Conservation (phyloP, 2,329 filamentous ascomycete species). For the Paracoccidioides brasiliensis region DNA sequence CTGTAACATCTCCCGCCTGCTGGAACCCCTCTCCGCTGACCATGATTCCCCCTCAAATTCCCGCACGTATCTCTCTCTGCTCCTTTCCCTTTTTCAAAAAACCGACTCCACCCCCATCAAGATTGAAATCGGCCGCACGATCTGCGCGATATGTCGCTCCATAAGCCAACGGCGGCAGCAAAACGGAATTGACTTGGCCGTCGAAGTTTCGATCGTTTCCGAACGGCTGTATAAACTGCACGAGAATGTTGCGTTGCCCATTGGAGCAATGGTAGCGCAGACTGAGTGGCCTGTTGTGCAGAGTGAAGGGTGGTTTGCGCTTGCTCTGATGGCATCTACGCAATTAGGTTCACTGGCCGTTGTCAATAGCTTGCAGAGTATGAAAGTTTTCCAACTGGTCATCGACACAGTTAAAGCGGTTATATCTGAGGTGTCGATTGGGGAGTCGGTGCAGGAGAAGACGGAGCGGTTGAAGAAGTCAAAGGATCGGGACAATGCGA, state of each 20-base stretch:
- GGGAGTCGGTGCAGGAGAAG: slow-evolving; percentile 10
- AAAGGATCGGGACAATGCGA: slow-evolving; percentile 31
- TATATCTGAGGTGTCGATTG: slow-evolving; percentile 12
- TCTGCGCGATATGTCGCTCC: slow-evolving; percentile 28
- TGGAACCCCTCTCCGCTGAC: slow-evolving; percentile 21
- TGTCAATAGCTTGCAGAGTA: slow-evolving; percentile 23
- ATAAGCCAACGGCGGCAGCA: slow-evolving; percentile 2
- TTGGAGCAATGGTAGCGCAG: slow-evolving; percentile 33
- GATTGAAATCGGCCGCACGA: slow-evolving; percentile 35
- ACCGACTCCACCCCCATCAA: slow-evolving; percentile 33
- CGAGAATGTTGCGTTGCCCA: slow-evolving; percentile 24
- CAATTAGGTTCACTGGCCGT: slow-evolving; percentile 22
- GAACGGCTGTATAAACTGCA: slow-evolving; percentile 25
- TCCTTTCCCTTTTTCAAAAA: slow-evolving; percentile 30
- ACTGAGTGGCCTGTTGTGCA: slow-evolving; percentile 36
- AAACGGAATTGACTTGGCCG: slow-evolving; percentile 3
- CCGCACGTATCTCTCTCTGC: slow-evolving; percentile 28
- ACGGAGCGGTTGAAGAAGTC: slow-evolving; percentile 16
- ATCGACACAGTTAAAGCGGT: slow-evolving; percentile 19
- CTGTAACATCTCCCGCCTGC: slow-evolving; percentile 25
- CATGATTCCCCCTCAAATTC: slow-evolving; percentile 18
- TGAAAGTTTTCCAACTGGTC: slow-evolving; percentile 23
- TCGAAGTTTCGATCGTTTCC: slow-evolving; percentile 9
- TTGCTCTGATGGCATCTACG: slow-evolving; percentile 34
- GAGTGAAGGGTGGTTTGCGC: slow-evolving; percentile 38